Conservation (phyloP, 2,329 filamentous ascomycete species). For the Botrytis sinoallii region DNA sequence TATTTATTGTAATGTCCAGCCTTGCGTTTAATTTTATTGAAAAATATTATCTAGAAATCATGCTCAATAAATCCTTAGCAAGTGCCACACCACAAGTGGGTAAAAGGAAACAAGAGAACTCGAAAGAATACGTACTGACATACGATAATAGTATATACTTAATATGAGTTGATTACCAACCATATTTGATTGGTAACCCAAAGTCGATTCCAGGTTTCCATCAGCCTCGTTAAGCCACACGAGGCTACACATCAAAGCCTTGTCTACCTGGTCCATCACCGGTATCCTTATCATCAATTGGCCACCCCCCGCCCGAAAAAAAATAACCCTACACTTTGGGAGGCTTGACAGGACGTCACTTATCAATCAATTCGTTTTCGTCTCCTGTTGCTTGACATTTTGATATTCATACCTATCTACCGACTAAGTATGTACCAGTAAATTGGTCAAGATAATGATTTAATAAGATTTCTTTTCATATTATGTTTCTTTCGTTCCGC, state of each 20-base stretch:
- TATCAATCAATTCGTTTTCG: background rate
- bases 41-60: no score
- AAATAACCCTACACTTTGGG: background rate
- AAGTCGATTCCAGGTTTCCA: no score
- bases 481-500: conserved; percentile 36
- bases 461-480: conserved; percentile 20
- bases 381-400: background rate
- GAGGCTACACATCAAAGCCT: background rate
- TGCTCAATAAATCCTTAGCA: no score
- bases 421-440: background rate
- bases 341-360: background rate
- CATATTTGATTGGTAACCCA: background rate
- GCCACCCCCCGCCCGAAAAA: background rate
- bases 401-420: background rate
- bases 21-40: no score
- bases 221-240: background rate
- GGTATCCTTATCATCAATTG: background rate
- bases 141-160: no score
- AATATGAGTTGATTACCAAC: no score
- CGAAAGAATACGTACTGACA: no score
- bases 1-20: background rate
- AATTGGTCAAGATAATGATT: conserved; percentile 26
- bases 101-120: no score
- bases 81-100: no score
- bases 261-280: no score